Conservation (phyloP, 345 rosid species). For the Laguncularia racemosa region DNA sequence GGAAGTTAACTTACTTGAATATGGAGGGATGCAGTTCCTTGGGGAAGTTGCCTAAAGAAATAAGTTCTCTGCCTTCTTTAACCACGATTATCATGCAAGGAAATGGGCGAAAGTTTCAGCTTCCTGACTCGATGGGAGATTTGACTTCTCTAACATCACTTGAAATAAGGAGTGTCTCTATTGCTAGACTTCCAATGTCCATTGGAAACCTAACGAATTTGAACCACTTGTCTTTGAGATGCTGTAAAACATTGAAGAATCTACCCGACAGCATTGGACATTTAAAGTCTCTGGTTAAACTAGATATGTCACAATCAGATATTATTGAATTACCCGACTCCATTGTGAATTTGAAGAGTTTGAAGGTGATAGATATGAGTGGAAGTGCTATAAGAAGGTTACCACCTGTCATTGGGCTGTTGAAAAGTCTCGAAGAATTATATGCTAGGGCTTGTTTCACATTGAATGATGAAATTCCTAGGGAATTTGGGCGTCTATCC, state of each 20-base stretch:
- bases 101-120: too few relatives aligned
- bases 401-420: neutral
- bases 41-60: neutral
- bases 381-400: neutral
- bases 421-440: too few relatives aligned
- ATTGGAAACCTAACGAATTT: too few relatives aligned
- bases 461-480: neutral
- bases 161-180: too few relatives aligned
- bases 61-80: neutral
- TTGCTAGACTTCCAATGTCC: too few relatives aligned
- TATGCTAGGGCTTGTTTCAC: neutral
- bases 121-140: too few relatives aligned
- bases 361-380: constrained; percentile 1
- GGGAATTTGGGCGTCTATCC: neutral
- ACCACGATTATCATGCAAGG: neutral
- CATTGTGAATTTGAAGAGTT: neutral
- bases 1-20: neutral
- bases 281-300: neutral
- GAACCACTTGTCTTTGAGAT: too few relatives aligned
- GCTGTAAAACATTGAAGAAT: neutral
- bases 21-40: constrained; percentile 2
- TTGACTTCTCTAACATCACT: too few relatives aligned
- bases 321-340: neutral
- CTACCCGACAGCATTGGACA: constrained; percentile 9
- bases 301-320: constrained; percentile 1